phyloP scores from a whole-genome alignment of 148 eudicot genomes.

The Nepenthes mirabilis region DNA sequence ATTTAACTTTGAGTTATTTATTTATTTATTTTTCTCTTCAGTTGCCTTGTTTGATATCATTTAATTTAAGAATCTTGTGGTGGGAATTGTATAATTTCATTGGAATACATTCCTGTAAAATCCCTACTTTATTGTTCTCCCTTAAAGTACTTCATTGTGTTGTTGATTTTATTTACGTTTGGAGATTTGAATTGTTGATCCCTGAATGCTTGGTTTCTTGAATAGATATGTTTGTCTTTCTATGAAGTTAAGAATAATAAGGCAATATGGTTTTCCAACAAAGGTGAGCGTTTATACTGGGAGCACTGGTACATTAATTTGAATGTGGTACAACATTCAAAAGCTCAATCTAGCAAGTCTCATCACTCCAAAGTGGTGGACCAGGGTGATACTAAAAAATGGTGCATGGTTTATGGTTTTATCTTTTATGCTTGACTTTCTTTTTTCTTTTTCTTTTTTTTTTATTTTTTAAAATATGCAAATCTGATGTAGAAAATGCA shows the following conservation, averaged over 20 bases:
- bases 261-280: slow-evolving; percentile 77
- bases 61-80: too few species aligned
- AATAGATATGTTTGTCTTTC: slow-evolving; percentile 88
- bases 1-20: not conserved
- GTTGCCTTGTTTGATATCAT: too few species aligned
- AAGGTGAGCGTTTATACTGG: slow-evolving; percentile 82
- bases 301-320: slow-evolving; percentile 93
- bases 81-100: too few species aligned
- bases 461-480: too few species aligned
- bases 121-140: too few species aligned
- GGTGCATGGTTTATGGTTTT: slow-evolving; percentile 2
- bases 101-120: too few species aligned
- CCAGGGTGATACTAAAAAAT: slow-evolving; percentile 52
- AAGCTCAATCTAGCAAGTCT: slow-evolving; percentile 59
- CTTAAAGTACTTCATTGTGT: too few species aligned
- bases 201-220: not conserved
- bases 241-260: slow-evolving; percentile 87
- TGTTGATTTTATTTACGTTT: too few species aligned
- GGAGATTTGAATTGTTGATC: not conserved
- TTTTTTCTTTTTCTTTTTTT: slow-evolving; percentile 3
- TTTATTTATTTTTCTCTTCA: too few species aligned
- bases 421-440: not conserved
- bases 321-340: slow-evolving; percentile 72
- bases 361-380: slow-evolving; percentile 69
- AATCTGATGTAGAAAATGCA: slow-evolving; percentile 33